Base-by-base conservation (phyloP, 176 grass and related monocot species). In the Juncus effusus region DNA sequence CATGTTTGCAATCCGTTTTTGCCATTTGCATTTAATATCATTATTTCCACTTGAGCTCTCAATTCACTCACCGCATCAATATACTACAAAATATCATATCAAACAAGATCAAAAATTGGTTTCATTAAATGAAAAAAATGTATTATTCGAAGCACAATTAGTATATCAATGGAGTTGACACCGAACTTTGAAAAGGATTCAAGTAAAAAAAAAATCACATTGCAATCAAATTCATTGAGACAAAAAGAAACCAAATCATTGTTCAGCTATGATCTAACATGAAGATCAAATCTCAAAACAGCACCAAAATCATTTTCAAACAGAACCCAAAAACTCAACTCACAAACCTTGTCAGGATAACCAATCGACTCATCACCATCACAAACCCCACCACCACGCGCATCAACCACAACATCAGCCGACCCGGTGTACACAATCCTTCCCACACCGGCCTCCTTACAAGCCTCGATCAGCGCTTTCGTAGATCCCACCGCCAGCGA, bases 31-130 rank as follows among this genome's bases (percentile, higher is more conserved):
- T 64, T 44, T 51, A 97, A 74, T 39, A 97, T 88, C 77, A 91
- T 80, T 56, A 84, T 82, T 80, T 97, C 94, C 36, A 86, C 68
- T 76, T 97, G 94, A 66, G 85, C 85, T 67, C 80, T 76, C 72
- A 99, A 71, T 72, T 93, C 94, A 80, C 74, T 80, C 75, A 69
- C 56, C 39, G 36, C 63, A 58, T 80, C 82, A 51, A 72, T 63
- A 19, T 82, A 89, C 94, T 99, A 39, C 6, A 56, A 74, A 63
- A 8, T 39, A 7, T 39, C 42, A 5, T 51, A 70, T 60, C 54
- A 68, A 50, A 80, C 68, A 3, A 37, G 54, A 49, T 41, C 64
- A 10, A 71, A 70, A 28, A 35, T 15, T 9, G 56, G 57, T 73
- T 28, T 60, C 69, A 73, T 16, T 5, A n/a, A 61, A 19, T 10